Conservation (phyloP, 1,284 basidiomycete species). For the Microbotryum silenes-acaulis region DNA sequence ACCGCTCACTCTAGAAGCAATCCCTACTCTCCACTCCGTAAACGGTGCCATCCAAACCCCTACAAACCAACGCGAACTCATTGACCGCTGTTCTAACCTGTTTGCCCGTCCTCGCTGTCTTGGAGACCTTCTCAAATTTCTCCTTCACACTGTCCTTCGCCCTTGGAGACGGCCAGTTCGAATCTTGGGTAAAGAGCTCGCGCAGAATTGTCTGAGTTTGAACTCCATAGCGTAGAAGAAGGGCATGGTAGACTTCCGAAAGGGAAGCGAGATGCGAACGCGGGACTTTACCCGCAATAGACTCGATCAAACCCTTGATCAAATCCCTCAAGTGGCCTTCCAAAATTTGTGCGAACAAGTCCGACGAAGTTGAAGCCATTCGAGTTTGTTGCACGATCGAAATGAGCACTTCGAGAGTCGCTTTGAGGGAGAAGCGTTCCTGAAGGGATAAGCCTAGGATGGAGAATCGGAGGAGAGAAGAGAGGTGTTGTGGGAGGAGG, state of each 20-base stretch:
- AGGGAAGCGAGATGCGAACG: conserved; percentile 32
- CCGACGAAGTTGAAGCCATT: conserved; percentile 20
- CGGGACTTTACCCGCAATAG: conserved; percentile 29
- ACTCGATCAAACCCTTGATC: conserved; percentile 20
- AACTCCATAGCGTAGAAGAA: conserved; percentile 29
- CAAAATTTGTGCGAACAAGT: conserved; percentile 15
- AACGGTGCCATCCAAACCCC: conserved; percentile 32
- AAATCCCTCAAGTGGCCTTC: conserved; percentile 12
- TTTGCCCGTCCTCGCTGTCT: conserved; percentile 28
- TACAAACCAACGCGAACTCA: conserved; percentile 33
- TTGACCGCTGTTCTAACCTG: conserved; percentile 29
- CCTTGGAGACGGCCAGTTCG: conserved; percentile 20
- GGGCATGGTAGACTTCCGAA: conserved; percentile 35
- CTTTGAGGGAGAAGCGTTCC: conserved; percentile 34
- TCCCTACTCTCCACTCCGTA: conserved; percentile 18
- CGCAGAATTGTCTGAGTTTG: conserved; percentile 24
- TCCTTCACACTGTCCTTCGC: conserved; percentile 24
- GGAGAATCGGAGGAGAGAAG: conserved; percentile 26
- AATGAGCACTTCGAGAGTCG: conserved; percentile 31
- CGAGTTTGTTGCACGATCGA: conserved; percentile 30
- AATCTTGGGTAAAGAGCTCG: conserved; percentile 18
- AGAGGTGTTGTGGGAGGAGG: conserved; percentile 21
- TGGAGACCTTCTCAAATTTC: conserved; percentile 21
- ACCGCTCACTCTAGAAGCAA: not conserved
- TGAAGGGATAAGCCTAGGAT: conserved; percentile 31